Evolutionary conservation across 2,329 filamentous ascomycete species (phyloP).

Genomic region (Didymella sp.): DNA sequence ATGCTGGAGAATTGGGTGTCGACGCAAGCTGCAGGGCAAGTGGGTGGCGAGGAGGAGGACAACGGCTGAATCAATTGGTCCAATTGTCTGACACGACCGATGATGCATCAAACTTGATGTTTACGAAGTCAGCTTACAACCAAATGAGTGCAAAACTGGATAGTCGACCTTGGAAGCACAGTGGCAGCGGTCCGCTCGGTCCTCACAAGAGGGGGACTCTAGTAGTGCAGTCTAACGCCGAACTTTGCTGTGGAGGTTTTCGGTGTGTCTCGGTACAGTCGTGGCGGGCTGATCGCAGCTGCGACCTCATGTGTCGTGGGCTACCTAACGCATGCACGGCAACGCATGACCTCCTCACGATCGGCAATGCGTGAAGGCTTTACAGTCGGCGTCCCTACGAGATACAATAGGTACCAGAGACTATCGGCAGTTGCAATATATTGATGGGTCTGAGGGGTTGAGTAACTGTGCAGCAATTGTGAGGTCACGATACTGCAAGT

Average conservation of each 20-base stretch:
- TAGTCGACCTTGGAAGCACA: background rate
- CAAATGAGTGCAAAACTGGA: background rate
- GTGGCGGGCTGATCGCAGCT: background rate
- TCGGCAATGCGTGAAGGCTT: background rate
- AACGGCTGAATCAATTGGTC: conserved; percentile 28
- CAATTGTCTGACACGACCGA: background rate
- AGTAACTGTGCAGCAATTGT: background rate
- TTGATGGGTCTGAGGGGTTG: background rate
- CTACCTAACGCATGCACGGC: background rate
- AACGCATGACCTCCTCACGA: background rate
- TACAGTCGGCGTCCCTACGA: background rate
- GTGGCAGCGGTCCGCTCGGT: background rate
- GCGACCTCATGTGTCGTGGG: background rate
- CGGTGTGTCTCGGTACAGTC: background rate
- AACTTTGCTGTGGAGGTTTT: background rate
- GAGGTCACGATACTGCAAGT: background rate
- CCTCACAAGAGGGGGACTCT: background rate
- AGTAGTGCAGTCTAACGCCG: background rate
- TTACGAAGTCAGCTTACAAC: background rate
- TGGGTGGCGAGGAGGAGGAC: conserved; percentile 45
- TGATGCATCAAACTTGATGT: background rate
- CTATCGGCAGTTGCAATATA: background rate
- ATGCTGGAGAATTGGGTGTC: conserved; percentile 55
- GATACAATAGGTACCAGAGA: background rate
- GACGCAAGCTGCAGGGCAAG: conserved; percentile 49